Conservation (phyloP, 768 basidiomycete species). For the Leccinellum luteum region DNA sequence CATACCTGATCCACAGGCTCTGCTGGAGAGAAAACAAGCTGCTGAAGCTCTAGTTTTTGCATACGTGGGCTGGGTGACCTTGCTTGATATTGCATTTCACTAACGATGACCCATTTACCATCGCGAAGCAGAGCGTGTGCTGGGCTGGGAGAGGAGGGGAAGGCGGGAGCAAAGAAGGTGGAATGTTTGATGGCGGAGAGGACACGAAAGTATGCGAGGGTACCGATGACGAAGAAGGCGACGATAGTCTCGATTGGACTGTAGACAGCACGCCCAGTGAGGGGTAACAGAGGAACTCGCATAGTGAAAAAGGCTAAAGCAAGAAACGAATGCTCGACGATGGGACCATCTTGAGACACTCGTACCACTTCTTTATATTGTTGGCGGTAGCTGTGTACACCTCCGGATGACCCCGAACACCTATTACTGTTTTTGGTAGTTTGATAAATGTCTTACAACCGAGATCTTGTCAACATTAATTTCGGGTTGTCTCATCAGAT, state of each 20-base stretch:
- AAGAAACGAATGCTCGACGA: neutral
- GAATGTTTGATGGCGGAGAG: conserved; percentile 88
- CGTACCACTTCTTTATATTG: conserved; percentile 23
- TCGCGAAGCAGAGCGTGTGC: conserved; percentile 53
- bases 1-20: conserved; percentile 39
- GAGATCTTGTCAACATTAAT: neutral
- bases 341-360: conserved; percentile 5
- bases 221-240: conserved; percentile 82
- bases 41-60: conserved; percentile 68
- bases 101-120: conserved; percentile 61
- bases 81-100: conserved; percentile 50
- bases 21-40: conserved; percentile 61
- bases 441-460: neutral
- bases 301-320: conserved; percentile 37
- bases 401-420: conserved; percentile 26
- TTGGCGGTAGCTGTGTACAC: neutral
- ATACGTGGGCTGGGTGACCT: conserved; percentile 24
- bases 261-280: conserved; percentile 71
- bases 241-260: conserved; percentile 90
- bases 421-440: conserved; percentile 5
- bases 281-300: conserved; percentile 62
- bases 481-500: neutral
- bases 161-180: conserved; percentile 63
- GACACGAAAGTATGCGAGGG: conserved; percentile 93
- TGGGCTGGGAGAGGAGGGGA: conserved; percentile 46